Base-by-base conservation (phyloP, 2,329 filamentous ascomycete genomes). In the Hypoxylon sp. region DNA sequence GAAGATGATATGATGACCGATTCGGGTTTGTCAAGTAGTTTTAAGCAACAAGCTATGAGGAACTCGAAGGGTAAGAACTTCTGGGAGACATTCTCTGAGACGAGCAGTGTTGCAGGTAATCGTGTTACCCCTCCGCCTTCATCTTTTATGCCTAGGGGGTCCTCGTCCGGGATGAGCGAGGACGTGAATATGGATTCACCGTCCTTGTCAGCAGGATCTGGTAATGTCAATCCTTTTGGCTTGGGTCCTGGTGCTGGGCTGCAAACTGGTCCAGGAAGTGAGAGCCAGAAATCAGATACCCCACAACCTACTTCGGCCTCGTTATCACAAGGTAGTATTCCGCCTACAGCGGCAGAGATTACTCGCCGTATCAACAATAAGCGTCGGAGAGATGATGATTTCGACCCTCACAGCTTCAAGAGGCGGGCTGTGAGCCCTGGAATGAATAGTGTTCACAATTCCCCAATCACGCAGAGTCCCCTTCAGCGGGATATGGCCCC, bases 351-450 rank as follows among this genome's bases (percentile, higher is more conserved):
- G 0, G 89, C 91, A 10, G 92, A 96, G 74, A 88, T 95, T 55
- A 92, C 92, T 3, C 87, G 93, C 8, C 92, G 94, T 68, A 90
- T 94, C 59, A 91, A 92, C 78, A 89, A 87, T 79, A 96, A 95
- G 79, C 90, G 95, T n/a, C 88, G 94, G 22, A 87, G 94, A 62
- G 95, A 98, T 69, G 94, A 97, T 75, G 94, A 98, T 75, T 91
- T 97, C 63, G 94, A 98, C 77, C 91, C 93, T 1, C 87, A 90
- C 42, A 92, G 91, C 68, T 94, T 98, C 83, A 98, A 98, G 81
- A 88, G 95, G 14, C 89, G 95, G 47, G 95, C 95, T 24, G 95
- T 98, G 2, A 96, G 92, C 66, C 95, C 95, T 0, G 93, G 94
- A 14, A 90, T 98, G 85, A 97, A 64, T 29, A 70, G 94, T 78